Conservation (phyloP, 148 eudicot genomes). For the Camellia japonica region DNA sequence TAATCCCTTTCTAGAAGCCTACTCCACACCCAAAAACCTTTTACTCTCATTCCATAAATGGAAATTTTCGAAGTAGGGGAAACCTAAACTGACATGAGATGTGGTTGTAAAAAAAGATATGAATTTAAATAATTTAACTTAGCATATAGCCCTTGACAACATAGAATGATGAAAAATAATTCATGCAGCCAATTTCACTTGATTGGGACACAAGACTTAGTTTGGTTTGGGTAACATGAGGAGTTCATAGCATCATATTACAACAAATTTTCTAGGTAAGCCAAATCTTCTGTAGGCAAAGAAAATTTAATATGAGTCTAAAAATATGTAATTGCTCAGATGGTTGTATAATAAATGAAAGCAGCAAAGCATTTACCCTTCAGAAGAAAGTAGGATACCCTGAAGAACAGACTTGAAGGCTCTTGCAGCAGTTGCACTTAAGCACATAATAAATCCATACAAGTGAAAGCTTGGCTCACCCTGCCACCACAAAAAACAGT, state of each 20-base stretch:
- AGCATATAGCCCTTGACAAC: neutral
- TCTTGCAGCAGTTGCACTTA: conserved; percentile 96
- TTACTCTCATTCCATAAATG: neutral
- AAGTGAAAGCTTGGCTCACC: conserved; percentile 98
- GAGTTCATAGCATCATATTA: neutral
- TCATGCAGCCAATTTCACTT: neutral
- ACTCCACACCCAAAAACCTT: neutral
- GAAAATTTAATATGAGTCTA: neutral
- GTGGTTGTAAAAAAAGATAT: too few relatives aligned
- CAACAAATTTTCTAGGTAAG: neutral
- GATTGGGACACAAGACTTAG: neutral
- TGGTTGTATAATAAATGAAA: neutral
- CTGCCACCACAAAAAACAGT: conserved; percentile 41
- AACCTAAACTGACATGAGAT: too few relatives aligned
- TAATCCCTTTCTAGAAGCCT: neutral
- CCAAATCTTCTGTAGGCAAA: neutral
- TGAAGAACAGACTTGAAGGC: conserved; percentile 99
- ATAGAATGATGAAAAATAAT: neutral
- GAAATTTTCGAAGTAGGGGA: too few relatives aligned
- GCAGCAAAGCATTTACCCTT: conserved; percentile 56
- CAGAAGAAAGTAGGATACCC: conserved; percentile 89
- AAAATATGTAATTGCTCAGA: neutral
- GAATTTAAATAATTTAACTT: too few relatives aligned
- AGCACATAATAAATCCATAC: conserved; percentile 96
- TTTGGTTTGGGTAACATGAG: neutral